Base-by-base conservation (phyloP, 163 green algal species). In the Chlorella variabilis region DNA sequence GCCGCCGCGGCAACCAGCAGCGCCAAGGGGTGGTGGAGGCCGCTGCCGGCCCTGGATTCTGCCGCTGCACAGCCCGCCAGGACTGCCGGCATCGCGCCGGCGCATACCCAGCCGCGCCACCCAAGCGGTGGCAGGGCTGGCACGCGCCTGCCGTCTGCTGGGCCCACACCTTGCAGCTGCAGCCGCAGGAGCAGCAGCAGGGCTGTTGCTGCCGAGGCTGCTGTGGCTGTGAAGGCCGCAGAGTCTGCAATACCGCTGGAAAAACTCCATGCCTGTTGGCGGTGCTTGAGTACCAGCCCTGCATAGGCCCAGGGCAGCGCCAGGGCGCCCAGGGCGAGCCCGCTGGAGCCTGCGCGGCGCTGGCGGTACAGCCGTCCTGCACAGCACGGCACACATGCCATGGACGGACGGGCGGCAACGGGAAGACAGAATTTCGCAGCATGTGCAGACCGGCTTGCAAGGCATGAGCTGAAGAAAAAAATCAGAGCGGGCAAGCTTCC, bases 301-400 rank as follows among this genome's bases (percentile, higher is more conserved):
- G 74, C 82, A 74, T 83, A 84, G 1, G 45, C 41, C 78, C 81
- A 90, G 0, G 87, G 87, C 17, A 90, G 51, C 2, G 80, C 48
- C 34, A 90, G 34, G 25, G 82, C 69, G 2, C 87, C 87, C 18
- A 90, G 23, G 0, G 82, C 81, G 21, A 91, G 23, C 4, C 85
- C 85, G 54, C 76, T 71, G 21, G 87, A 91, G n/a, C 48, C 81
- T 0, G 87, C 84, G 5, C 38, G 18, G 3, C 87, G 82, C 58
- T 87, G 75, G 33, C 31, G 20, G 36, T 86, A 88, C 11, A 83
- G 49, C 66, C 36, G 69, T 2, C 42, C 85, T 88, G 71, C 49
- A 49, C 23, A 31, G 65, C n/a, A n/a, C n/a, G n/a, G n/a, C n/a
- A n/a, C n/a, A n/a, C n/a, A n/a, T n/a, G n/a, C n/a, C n/a, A n/a